Conservation (phyloP, 2,329 filamentous ascomycete species). For the Fusarium albidum region DNA sequence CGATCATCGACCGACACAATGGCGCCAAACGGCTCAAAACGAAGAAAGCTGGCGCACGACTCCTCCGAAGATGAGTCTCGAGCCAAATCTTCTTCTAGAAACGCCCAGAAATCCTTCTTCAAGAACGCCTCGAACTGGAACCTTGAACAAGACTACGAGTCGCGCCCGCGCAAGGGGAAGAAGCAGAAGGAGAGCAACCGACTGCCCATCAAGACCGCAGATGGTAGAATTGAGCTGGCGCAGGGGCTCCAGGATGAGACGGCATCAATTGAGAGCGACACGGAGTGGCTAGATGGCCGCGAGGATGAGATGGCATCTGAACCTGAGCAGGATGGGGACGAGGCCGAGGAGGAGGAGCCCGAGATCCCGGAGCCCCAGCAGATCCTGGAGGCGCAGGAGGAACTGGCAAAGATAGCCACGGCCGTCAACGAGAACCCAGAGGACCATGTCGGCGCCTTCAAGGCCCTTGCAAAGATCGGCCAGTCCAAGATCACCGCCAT, state of each 20-base stretch:
- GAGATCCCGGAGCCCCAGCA: constrained; percentile 79
- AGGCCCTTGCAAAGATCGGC: constrained; percentile 77
- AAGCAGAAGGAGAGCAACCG: constrained; percentile 77
- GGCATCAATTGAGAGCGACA: constrained; percentile 65
- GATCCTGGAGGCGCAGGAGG: constrained; percentile 88
- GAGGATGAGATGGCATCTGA: constrained; percentile 60
- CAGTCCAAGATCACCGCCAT: constrained; percentile 75
- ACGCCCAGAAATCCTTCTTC: constrained; percentile 71
- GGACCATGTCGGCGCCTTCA: constrained; percentile 83
- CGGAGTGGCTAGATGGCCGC: constrained; percentile 70
- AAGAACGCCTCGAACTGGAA: constrained; percentile 84
- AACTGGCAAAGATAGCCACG: constrained; percentile 83
- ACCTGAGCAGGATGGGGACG: constrained; percentile 57
- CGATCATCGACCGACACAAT: constrained; percentile 44
- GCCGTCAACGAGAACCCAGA: constrained; percentile 92
- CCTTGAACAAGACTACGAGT: constrained; percentile 91
- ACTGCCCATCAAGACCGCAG: constrained; percentile 86
- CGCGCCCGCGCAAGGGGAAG: constrained; percentile 78
- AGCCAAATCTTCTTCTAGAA: constrained; percentile 45
- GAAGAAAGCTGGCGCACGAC: constrained; percentile 65
- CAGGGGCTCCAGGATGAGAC: constrained; percentile 65
- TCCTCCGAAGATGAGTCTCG: constrained; percentile 55
- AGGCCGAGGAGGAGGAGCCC: constrained; percentile 61
- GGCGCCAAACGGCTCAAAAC: constrained; percentile 61
- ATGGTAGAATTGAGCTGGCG: constrained; percentile 74